Evolutionary conservation across 176 grass and related monocot species (phyloP).

Genomic region (Alloteropsis semialata): DNA sequence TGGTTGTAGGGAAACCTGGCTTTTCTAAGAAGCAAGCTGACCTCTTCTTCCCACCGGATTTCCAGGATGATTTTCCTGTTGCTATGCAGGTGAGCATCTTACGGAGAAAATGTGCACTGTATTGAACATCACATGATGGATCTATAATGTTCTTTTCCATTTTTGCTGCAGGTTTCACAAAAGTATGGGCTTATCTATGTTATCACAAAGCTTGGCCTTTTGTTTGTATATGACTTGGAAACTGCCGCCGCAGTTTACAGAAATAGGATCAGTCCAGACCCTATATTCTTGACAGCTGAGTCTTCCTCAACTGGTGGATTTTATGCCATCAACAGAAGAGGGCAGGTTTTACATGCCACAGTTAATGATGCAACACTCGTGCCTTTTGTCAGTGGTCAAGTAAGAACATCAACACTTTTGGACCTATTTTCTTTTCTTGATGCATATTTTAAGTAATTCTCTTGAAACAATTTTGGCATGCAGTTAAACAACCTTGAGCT

Average conservation of each 20-base stretch:
- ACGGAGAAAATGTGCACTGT: background rate
- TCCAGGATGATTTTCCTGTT: slow-evolving; percentile 95
- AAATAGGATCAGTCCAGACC: slow-evolving; percentile 97
- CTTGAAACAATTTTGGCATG: no score
- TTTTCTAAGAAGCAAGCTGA: slow-evolving; percentile 99
- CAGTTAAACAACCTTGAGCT: no score
- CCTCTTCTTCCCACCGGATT: slow-evolving; percentile 95
- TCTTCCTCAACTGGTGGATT: slow-evolving; percentile 83
- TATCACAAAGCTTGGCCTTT: slow-evolving; percentile 91
- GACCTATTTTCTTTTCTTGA: no score
- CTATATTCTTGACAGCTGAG: slow-evolving; percentile 94
- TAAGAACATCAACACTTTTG: no score
- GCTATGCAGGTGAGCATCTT: slow-evolving; percentile 82
- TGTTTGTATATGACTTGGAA: slow-evolving; percentile 99
- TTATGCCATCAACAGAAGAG: slow-evolving; percentile 96
- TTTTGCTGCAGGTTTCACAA: slow-evolving; percentile 74
- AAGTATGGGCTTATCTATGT: slow-evolving; percentile 96
- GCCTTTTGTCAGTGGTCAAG: no score
- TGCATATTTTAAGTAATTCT: no score
- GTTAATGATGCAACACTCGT: no score
- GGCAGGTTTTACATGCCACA: slow-evolving; percentile 64
- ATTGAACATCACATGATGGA: background rate
- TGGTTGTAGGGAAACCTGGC: slow-evolving; percentile 69
- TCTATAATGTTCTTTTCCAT: slow-evolving; percentile 30
- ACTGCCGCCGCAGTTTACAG: slow-evolving; percentile 92